phyloP scores from a whole-genome alignment of 805 yeast genomes.

The Monosporozyma aerobia region DNA sequence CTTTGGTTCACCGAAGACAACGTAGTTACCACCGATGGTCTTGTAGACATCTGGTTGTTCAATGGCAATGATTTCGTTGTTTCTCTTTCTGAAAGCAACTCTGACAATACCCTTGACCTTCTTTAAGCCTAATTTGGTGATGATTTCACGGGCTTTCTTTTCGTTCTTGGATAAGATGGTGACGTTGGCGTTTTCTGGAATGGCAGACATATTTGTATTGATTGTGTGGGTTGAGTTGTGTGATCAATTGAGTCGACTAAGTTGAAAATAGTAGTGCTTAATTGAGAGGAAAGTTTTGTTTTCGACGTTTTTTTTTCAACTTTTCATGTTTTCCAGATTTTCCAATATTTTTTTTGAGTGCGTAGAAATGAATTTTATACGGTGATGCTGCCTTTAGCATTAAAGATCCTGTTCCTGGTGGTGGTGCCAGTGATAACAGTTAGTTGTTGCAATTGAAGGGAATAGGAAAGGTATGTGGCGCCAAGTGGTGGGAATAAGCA shows the following conservation, averaged over 20 bases:
- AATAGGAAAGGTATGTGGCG: background rate
- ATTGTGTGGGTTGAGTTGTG: background rate
- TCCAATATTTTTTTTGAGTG: background rate
- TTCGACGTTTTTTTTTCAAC: background rate
- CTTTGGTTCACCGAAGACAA: slow-evolving; percentile 97
- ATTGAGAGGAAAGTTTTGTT: background rate
- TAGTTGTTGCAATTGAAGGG: background rate
- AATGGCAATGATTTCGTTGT: slow-evolving; percentile 84
- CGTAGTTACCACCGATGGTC: slow-evolving; percentile 86
- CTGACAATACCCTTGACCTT: slow-evolving; percentile 86
- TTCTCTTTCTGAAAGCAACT: slow-evolving; percentile 91
- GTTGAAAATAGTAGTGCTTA: background rate
- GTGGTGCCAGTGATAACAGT: background rate
- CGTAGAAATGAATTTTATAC: background rate
- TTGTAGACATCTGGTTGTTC: slow-evolving; percentile 92
- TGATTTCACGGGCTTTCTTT: slow-evolving; percentile 88
- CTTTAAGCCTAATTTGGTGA: slow-evolving; percentile 82
- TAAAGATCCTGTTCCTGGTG: no score
- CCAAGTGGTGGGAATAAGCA: background rate
- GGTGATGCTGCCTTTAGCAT: background rate
- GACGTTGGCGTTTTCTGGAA: slow-evolving; percentile 28
- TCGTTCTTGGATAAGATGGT: slow-evolving; percentile 80
- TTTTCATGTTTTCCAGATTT: background rate
- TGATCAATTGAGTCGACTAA: slow-evolving; percentile 1
- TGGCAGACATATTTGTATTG: slow-evolving; percentile 16